Base-by-base conservation (phyloP, 139 green algal species). In the Yamagishiella unicocca region DNA sequence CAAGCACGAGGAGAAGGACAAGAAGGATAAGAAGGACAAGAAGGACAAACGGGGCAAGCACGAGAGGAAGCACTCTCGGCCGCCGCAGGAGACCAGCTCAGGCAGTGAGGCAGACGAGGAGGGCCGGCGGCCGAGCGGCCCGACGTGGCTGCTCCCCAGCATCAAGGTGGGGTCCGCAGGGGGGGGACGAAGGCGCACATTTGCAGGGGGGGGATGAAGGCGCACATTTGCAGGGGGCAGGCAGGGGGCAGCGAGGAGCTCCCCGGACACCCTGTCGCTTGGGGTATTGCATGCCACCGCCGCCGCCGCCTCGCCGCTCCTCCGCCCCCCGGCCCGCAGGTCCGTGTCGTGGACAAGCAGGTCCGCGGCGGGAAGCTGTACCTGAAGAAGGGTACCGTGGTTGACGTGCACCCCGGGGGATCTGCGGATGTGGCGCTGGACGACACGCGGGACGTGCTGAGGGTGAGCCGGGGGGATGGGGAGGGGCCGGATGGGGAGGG, bases 321-420 rank as follows among this genome's bases (percentile, higher is more conserved):
- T 24, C 2, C 67, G 53, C 38, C 61, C 85, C 24, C 81, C 25
- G 9, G 12, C 2, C 40, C 35, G 1, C 89, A 92, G 54, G 94
- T 96, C 27, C 89, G 93, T 43, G 82, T 98, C 4, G 66, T 98
- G 27, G 95, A 98, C 90, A 96, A 96, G 91, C 66, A 79, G 22
- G 33, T 95, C 53, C 24, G 80, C 19, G 85, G 83, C 4, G 95
- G 95, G 1, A 83, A 76, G 78, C 78, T 96, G 19, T 98, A 98
- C 85, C 90, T 98, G 7, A 96, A 96, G 72, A 98, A 98, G 77
- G 95, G 91, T 0, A 87, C 54, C 2, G 78, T 98, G 70, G 61
- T 95, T 58, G 95, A 98, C 84, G 94, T 98, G 40, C 90, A 93
- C 40, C 87, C 91, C 33, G 91, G 93, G 2, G 83, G 37, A 19